These are phyloP conservation scores for Onygena corvina DNA, from an alignment of 2,329 filamentous ascomycete genomes.

Conservation along the genomic window DNA sequence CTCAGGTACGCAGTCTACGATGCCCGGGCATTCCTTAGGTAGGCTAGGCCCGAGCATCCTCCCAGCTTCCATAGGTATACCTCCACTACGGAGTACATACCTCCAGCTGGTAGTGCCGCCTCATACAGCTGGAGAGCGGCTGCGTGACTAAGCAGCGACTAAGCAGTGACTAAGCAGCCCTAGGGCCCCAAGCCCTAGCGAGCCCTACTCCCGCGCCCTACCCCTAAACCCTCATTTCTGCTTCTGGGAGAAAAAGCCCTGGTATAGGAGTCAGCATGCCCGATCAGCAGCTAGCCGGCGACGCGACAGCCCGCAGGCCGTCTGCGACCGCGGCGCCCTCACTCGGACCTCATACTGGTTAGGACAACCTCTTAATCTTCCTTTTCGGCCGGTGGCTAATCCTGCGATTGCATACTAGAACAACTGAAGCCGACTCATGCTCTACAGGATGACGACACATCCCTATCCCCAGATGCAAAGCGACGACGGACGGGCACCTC, in stretches of 20 bases:
- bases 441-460: slow-evolving; percentile 24
- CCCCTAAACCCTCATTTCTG: slow-evolving; percentile 40
- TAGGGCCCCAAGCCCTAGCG: slow-evolving; percentile 3
- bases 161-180: too few species aligned
- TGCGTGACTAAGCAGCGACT: too few species aligned
- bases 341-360: too few species aligned
- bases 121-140: too few species aligned
- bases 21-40: too few species aligned
- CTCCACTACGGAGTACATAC: too few species aligned
- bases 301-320: slow-evolving; percentile 20
- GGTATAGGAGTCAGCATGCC: slow-evolving; percentile 2
- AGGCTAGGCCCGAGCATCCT: too few species aligned
- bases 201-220: slow-evolving; percentile 38
- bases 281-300: slow-evolving; percentile 12
- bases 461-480: slow-evolving; percentile 28
- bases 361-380: too few species aligned
- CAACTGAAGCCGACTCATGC: slow-evolving; percentile 23
- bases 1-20: too few species aligned
- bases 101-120: too few species aligned
- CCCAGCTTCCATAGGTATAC: too few species aligned
- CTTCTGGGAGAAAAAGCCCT: slow-evolving; percentile 30
- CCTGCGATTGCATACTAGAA: background rate
- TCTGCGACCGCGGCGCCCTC: slow-evolving; percentile 20
- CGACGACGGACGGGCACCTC: slow-evolving; percentile 30
- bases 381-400: background rate